These are phyloP conservation scores for Croton setiger DNA, from an alignment of 441 rosid genomes.

Conservation along the genomic window DNA sequence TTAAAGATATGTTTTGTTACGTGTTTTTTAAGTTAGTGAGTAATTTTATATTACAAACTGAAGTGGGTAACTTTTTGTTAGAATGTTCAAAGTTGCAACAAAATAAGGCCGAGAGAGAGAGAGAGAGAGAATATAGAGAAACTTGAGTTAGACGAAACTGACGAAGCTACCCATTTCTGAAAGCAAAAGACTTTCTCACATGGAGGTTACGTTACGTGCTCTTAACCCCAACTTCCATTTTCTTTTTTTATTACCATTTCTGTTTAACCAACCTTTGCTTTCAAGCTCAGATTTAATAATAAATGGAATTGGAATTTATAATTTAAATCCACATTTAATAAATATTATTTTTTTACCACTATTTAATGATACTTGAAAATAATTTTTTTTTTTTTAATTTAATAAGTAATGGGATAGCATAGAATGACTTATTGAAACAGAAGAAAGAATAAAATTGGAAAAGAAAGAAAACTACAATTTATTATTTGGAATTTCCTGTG, in stretches of 20 bases:
- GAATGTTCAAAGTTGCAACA: too few relatives aligned
- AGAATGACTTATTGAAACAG: not conserved
- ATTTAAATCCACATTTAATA: too few relatives aligned
- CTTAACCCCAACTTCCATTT: not conserved
- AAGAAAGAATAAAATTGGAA: too few relatives aligned
- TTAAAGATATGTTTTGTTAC: too few relatives aligned
- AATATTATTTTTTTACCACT: too few relatives aligned
- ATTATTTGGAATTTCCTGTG: not conserved
- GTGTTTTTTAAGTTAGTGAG: too few relatives aligned
- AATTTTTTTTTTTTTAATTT: too few relatives aligned
- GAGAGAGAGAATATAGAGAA: conserved; percentile 1
- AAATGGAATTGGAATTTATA: too few relatives aligned
- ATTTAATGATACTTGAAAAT: too few relatives aligned
- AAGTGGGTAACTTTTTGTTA: too few relatives aligned
- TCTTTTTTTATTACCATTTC: not conserved
- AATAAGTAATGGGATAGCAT: not conserved
- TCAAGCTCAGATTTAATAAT: too few relatives aligned
- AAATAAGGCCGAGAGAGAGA: not conserved
- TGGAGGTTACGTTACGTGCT: conserved; percentile 16
- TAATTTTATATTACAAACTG: too few relatives aligned
- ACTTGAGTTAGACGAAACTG: conserved; percentile 20
- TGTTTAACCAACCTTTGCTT: not conserved
- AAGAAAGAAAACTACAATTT: not conserved
- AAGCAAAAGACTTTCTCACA: conserved; percentile 20
- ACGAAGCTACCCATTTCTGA: not conserved